A percentile compares a stretch with the other conserved stretches of the same genome.
phyloP scores from a whole-genome alignment of 2,329 filamentous ascomycete species.

The Alternaria sp. region DNA sequence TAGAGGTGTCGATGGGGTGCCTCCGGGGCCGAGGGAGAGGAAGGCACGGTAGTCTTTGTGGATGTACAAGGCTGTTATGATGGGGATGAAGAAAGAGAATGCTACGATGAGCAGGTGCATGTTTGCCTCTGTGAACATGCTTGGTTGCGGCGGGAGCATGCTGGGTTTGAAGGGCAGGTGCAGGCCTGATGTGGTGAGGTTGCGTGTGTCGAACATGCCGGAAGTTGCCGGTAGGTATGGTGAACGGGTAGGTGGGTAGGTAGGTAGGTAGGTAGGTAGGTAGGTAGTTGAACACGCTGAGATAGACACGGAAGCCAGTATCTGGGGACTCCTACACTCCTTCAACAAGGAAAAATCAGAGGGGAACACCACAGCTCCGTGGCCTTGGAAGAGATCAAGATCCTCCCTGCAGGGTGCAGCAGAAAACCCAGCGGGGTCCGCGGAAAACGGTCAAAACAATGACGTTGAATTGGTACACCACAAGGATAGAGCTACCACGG shows the following conservation, averaged over 20 bases:
- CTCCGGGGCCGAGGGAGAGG: constrained; percentile 78
- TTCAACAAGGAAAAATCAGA: neutral
- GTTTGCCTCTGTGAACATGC: constrained; percentile 10
- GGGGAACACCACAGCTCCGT: neutral
- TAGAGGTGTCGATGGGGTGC: constrained; percentile 75
- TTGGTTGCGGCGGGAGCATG: neutral
- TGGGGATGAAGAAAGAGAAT: constrained; percentile 33
- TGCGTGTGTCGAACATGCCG: neutral
- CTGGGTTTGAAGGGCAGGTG: neutral
- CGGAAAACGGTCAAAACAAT: constrained; percentile 4
- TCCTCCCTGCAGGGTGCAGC: neutral
- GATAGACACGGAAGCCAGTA: neutral
- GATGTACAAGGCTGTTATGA: constrained; percentile 53
- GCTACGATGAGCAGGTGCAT: constrained; percentile 12
- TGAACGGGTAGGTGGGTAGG: neutral
- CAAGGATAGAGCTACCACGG: neutral
- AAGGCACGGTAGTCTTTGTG: constrained; percentile 79
- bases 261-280: neutral
- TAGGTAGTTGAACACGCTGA: neutral
- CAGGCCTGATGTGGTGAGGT: constrained; percentile 1
- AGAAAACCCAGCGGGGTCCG: constrained; percentile 7
- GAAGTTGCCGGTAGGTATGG: neutral
- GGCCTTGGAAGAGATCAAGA: neutral
- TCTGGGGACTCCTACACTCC: neutral
- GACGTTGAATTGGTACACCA: constrained; percentile 19